Conservation (phyloP, 1,139 yeast genomes). For the Saccharomyces hybrid region DNA sequence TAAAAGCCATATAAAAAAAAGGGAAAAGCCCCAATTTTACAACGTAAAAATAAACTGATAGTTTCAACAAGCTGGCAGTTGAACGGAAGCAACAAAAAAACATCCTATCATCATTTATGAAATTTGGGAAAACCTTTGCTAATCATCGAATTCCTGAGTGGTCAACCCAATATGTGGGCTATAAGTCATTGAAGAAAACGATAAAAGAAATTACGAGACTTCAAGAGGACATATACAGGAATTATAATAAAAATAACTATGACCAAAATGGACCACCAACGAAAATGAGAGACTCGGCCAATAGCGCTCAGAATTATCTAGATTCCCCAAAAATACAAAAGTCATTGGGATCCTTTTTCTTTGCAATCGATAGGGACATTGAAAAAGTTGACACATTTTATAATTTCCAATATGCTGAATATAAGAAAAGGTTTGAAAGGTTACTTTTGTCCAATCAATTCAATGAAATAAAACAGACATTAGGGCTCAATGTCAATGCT, state of each 20-base stretch:
- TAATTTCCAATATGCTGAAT: slow-evolving; percentile 64
- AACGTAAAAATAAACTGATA: too few species aligned
- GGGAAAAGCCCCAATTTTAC: too few species aligned
- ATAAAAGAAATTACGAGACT: slow-evolving; percentile 47
- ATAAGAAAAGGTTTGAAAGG: slow-evolving; percentile 56
- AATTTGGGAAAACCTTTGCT: slow-evolving; percentile 76
- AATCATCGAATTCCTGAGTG: slow-evolving; percentile 93
- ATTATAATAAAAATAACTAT: slow-evolving; percentile 10
- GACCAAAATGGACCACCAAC: slow-evolving; percentile 14
- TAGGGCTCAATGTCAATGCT: not conserved
- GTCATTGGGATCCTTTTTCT: slow-evolving; percentile 60
- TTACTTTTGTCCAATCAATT: slow-evolving; percentile 34
- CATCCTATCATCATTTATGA: slow-evolving; percentile 41
- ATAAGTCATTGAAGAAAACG: slow-evolving; percentile 74
- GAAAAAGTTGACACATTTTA: slow-evolving; percentile 78
- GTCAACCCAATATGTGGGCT: slow-evolving; percentile 72
- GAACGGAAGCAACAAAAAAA: not conserved
- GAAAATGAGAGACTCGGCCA: slow-evolving; percentile 13
- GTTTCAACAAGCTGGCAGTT: too few species aligned
- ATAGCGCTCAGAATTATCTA: slow-evolving; percentile 18
- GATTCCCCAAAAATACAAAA: slow-evolving; percentile 38
- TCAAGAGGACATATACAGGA: slow-evolving; percentile 28
- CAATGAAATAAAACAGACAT: slow-evolving; percentile 15
- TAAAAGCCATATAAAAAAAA: too few species aligned
- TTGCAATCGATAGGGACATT: slow-evolving; percentile 70